phyloP scores from a whole-genome alignment of 192 early-diverging fungal genomes.

The Backusella sp. region DNA sequence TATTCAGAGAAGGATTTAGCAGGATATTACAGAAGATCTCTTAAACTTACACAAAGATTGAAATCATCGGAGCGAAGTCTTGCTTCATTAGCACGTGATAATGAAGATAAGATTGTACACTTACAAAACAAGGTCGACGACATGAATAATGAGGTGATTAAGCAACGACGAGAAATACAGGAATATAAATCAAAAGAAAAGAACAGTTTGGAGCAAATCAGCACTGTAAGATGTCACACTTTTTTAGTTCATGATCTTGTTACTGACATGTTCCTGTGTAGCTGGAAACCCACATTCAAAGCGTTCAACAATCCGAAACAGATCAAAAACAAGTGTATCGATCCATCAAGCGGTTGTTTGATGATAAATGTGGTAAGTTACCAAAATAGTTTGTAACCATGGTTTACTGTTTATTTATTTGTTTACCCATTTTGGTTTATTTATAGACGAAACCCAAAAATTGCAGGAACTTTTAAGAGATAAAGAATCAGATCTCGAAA shows the following conservation, averaged over 20 bases:
- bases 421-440: not conserved
- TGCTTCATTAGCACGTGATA: slow-evolving; percentile 40
- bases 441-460: slow-evolving; percentile 42
- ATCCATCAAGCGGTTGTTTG: slow-evolving; percentile 37
- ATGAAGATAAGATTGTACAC: slow-evolving; percentile 43
- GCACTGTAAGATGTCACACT: slow-evolving; percentile 22
- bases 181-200: slow-evolving; percentile 46
- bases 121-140: slow-evolving; percentile 44
- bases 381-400: not conserved
- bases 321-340: slow-evolving; percentile 43
- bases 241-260: not conserved
- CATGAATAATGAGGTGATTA: slow-evolving; percentile 34
- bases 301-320: slow-evolving; percentile 33
- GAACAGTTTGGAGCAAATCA: slow-evolving; percentile 43
- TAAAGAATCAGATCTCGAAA: slow-evolving; percentile 38
- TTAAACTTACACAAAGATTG: slow-evolving; percentile 39
- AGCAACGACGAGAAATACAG: slow-evolving; percentile 38
- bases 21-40: slow-evolving; percentile 35
- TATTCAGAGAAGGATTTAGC: slow-evolving; percentile 21
- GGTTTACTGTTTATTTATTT: not conserved
- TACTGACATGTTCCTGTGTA: not conserved
- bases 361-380: slow-evolving; percentile 42
- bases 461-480: slow-evolving; percentile 33
- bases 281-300: slow-evolving; percentile 41
- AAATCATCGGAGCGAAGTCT: slow-evolving; percentile 45